Percentiles rank a stretch among this genome's conserved stretches.
These are phyloP conservation scores for Penicillium dipodomyicola DNA, from an alignment of 495 filamentous ascomycete species.

Conservation along the genomic window DNA sequence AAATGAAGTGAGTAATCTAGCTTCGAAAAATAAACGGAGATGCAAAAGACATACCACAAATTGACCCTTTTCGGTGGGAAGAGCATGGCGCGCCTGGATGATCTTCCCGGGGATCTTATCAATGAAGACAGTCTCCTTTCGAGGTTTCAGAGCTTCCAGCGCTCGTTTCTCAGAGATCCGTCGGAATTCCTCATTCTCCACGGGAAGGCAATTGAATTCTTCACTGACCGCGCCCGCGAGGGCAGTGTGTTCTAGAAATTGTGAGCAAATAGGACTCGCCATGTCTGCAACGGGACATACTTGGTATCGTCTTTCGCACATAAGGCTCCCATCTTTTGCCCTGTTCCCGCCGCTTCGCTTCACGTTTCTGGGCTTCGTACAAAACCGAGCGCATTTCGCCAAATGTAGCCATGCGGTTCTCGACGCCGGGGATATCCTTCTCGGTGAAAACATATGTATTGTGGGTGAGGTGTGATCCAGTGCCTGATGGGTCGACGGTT, in stretches of 20 bases:
- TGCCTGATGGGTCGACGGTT: constrained; percentile 41
- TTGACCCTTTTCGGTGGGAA: constrained; percentile 36
- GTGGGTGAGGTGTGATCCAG: constrained; percentile 46
- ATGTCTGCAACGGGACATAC: constrained; percentile 42
- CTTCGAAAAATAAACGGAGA: background rate
- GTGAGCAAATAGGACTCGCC: constrained; percentile 20
- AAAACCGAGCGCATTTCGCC: constrained; percentile 46
- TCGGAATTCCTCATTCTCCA: constrained; percentile 70
- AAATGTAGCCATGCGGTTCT: constrained; percentile 44
- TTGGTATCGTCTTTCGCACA: constrained; percentile 76
- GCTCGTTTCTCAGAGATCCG: constrained; percentile 59
- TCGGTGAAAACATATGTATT: constrained; percentile 69
- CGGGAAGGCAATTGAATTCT: constrained; percentile 74
- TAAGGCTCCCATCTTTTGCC: constrained; percentile 66
- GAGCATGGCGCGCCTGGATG: constrained; percentile 36
- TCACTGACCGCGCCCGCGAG: constrained; percentile 69
- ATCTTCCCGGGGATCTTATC: constrained; percentile 40
- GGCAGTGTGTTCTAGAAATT: constrained; percentile 68
- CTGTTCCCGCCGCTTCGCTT: constrained; percentile 47
- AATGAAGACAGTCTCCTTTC: constrained; percentile 48
- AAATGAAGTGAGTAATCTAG: constrained; percentile 18
- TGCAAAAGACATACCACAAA: constrained; percentile 41
- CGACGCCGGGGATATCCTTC: constrained; percentile 33
- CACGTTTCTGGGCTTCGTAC: constrained; percentile 49
- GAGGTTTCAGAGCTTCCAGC: constrained; percentile 62